Evolutionary conservation across 805 yeast genomes (phyloP), one percentile per base, ranked within the genome.

Genomic region (Ogataea neopini): DNA sequence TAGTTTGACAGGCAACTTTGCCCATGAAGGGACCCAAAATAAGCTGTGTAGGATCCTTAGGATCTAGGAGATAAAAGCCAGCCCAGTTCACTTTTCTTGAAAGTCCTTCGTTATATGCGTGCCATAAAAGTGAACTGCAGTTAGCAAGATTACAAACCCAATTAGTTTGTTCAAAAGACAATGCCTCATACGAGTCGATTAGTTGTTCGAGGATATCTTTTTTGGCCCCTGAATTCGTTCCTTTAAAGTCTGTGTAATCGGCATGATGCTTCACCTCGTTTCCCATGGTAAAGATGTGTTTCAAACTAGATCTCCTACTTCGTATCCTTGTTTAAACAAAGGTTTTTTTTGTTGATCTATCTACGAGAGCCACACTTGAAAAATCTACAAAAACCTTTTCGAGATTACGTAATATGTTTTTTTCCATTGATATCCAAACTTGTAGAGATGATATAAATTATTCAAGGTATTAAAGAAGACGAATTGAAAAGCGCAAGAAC

Each of bases 1-100:
- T 94, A 22, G 70, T 69, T 66, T 94, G 98, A 60, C 99, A 92
- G 0, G 98, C 98, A 2, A 92, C 97, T 65, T 89, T 89, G 4
- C 99, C 99, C 66, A 88, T 96, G 66, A 92, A 92, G 11, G 99
- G 99, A 0, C 95, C 99, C 32, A 92, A 71, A 18, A 88, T 74
- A 43, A 94, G 71, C 58, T 76, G 81, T 1, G 63, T 40, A 1
- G 56, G 40, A 20, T 60, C 63, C 10, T 63, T 59, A 2, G 71
- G 64, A 45, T 79, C 75, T 14, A 73, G 55, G 1, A 87, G 79
- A 59, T 92, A 92, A 64, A 94, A 90, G 0, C 99, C 99, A 0
- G 96, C 81, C 99, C 99, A 92, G 64, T 92, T 92, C 9, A 91
- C 87, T 9, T 72, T 61, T 1, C 70, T 53, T 0, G 54, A 44